Conservation (phyloP, 1,139 yeast species). For the Candida mesenterica region DNA sequence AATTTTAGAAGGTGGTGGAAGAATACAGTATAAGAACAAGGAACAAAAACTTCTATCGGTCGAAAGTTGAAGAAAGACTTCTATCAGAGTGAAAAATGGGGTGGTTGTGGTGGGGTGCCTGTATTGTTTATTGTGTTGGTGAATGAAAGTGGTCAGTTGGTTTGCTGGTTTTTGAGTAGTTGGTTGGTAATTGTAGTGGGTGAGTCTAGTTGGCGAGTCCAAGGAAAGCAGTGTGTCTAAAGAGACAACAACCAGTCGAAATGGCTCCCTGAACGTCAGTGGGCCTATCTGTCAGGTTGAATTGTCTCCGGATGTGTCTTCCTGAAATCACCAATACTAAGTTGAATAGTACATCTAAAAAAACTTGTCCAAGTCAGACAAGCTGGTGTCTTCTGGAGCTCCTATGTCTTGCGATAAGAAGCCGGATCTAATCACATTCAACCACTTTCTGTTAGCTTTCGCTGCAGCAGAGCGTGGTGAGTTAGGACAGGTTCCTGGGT, state of each 20-base stretch:
- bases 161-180: too few species aligned
- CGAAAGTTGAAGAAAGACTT: background rate
- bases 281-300: too few species aligned
- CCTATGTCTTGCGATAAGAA: conserved; percentile 73
- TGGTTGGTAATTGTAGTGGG: too few species aligned
- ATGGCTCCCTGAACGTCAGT: too few species aligned
- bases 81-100: background rate
- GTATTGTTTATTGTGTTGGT: too few species aligned
- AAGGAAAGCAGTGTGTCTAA: too few species aligned
- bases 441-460: conserved; percentile 57
- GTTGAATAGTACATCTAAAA: too few species aligned
- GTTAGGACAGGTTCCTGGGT: conserved; percentile 26
- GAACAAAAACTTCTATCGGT: background rate
- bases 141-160: too few species aligned
- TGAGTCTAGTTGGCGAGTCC: too few species aligned
- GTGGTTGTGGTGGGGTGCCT: too few species aligned
- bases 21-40: background rate
- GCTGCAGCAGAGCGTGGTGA: conserved; percentile 15
- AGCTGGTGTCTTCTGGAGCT: conserved; percentile 71
- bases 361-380: conserved; percentile 70
- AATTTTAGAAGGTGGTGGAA: background rate
- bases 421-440: conserved; percentile 69
- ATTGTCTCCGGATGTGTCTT: background rate
- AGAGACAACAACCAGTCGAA: too few species aligned
- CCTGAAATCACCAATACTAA: too few species aligned